Percentiles rank a stretch among this genome's conserved stretches.
Conservation (phyloP, 2,329 filamentous ascomycete species). For the Stagonosporopsis cucurbitacearum region DNA sequence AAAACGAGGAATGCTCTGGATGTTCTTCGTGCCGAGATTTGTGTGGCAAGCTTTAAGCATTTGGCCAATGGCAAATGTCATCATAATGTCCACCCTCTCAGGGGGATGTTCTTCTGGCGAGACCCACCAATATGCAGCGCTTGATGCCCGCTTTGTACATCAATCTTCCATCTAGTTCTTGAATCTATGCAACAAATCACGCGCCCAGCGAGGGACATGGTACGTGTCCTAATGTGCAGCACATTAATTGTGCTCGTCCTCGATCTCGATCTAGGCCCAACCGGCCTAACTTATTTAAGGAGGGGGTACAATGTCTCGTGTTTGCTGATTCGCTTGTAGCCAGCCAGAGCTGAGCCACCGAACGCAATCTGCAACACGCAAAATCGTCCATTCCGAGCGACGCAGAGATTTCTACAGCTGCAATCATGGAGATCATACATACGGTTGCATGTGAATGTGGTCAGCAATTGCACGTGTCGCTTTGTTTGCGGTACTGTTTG, state of each 20-base stretch:
- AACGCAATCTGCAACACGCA: slow-evolving; percentile 7
- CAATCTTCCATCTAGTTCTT: slow-evolving; percentile 5
- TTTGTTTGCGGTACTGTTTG: slow-evolving; percentile 17
- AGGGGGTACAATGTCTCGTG: slow-evolving; percentile 6
- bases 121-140: slow-evolving; percentile 13
- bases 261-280: slow-evolving; percentile 13
- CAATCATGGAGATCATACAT: not conserved
- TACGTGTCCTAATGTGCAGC: slow-evolving; percentile 5
- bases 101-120: not conserved
- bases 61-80: slow-evolving; percentile 5
- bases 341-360: slow-evolving; percentile 15
- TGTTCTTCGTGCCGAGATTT: slow-evolving; percentile 4
- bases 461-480: slow-evolving; percentile 3
- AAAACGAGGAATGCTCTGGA: not conserved
- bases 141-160: slow-evolving; percentile 18
- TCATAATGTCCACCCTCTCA: slow-evolving; percentile 2
- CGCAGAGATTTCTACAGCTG: not conserved
- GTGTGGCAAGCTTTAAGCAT: not conserved
- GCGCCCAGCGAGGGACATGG: slow-evolving; percentile 5
- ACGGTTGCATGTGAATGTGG: slow-evolving; percentile 4
- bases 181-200: slow-evolving; percentile 12
- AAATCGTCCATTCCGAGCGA: not conserved
- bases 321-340: slow-evolving; percentile 14
- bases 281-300: slow-evolving; percentile 14
- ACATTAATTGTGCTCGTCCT: slow-evolving; percentile 5